Conservation (phyloP, 23 red algal genomes). For the Gracilaria gracilis region DNA sequence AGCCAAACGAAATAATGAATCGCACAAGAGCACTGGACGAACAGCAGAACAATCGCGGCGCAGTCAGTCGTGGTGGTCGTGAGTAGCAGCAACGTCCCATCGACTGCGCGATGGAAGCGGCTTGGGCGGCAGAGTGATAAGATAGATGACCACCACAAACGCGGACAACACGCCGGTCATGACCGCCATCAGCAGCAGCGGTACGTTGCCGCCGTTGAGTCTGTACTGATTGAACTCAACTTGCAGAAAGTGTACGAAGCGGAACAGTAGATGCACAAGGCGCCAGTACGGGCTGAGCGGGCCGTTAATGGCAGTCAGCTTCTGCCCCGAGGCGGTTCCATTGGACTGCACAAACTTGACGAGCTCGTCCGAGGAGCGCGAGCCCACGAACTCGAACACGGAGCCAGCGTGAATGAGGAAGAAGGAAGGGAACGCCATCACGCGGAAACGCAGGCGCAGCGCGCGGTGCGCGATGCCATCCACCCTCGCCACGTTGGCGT, state of each 20-base stretch:
- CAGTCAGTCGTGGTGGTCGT: constrained; percentile 22
- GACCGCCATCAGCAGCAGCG: background rate
- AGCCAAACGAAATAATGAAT: background rate
- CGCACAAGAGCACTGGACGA: background rate
- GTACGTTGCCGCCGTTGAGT: constrained; percentile 27
- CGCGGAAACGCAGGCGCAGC: constrained; percentile 36
- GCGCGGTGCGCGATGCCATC: constrained; percentile 18
- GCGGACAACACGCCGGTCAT: constrained; percentile 16
- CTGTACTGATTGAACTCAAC: background rate
- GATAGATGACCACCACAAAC: constrained; percentile 37
- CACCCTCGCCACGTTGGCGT: constrained; percentile 30
- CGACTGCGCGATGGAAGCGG: background rate
- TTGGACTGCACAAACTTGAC: constrained; percentile 41
- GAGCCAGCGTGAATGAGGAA: constrained; percentile 43
- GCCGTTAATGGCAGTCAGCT: constrained; percentile 14
- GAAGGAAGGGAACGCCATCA: constrained; percentile 45
- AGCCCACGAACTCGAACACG: constrained; percentile 39
- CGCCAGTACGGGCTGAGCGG: constrained; percentile 46
- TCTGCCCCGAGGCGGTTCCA: background rate
- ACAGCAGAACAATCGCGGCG: background rate
- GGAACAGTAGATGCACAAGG: constrained; percentile 31
- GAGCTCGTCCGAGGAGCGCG: constrained; percentile 9
- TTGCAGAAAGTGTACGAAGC: constrained; percentile 9
- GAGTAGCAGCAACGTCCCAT: background rate
- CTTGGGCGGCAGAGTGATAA: constrained; percentile 40